phyloP scores from a whole-genome alignment of 2,329 filamentous ascomycete genomes.

The Xylaria multiplex region DNA sequence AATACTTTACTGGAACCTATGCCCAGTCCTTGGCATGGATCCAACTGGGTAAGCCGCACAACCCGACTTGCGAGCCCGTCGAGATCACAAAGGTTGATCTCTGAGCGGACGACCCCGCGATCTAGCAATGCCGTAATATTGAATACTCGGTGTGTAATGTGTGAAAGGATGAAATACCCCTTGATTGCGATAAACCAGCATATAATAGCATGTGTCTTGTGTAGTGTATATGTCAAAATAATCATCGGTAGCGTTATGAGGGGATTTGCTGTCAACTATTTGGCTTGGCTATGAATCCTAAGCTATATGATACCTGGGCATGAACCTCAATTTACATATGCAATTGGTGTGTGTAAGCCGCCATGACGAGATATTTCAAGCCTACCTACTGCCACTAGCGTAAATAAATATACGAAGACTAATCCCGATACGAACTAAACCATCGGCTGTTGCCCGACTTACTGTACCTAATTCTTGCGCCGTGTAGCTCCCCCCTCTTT shows the following conservation, averaged over 20 bases:
- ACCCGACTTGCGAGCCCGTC: conserved; percentile 51
- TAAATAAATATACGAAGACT: not conserved
- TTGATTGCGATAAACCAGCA: not conserved
- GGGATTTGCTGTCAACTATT: conserved; percentile 2
- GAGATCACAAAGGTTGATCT: conserved; percentile 44
- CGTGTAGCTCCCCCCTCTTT: not conserved
- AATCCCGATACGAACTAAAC: not conserved
- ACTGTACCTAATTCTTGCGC: conserved; percentile 9
- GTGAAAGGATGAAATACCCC: not conserved
- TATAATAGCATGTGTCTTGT: not conserved
- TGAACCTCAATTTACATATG: not conserved
- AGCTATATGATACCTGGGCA: not conserved
- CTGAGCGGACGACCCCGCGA: conserved; percentile 2
- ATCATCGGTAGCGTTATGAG: conserved; percentile 15
- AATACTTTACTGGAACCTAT: conserved; percentile 49
- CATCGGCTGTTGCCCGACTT: not conserved
- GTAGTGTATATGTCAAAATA: conserved; percentile 14
- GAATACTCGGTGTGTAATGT: conserved; percentile 26
- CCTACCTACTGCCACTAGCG: no score
- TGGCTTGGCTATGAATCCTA: conserved; percentile 6
- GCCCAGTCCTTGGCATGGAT: conserved; percentile 51
- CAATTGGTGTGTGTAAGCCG: not conserved
- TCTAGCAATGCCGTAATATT: conserved; percentile 9
- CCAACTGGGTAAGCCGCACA: conserved; percentile 45
- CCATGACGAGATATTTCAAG: not conserved